Evolutionary conservation across 495 filamentous ascomycete species (phyloP).

Genomic region (Lichenothelia convexa): DNA sequence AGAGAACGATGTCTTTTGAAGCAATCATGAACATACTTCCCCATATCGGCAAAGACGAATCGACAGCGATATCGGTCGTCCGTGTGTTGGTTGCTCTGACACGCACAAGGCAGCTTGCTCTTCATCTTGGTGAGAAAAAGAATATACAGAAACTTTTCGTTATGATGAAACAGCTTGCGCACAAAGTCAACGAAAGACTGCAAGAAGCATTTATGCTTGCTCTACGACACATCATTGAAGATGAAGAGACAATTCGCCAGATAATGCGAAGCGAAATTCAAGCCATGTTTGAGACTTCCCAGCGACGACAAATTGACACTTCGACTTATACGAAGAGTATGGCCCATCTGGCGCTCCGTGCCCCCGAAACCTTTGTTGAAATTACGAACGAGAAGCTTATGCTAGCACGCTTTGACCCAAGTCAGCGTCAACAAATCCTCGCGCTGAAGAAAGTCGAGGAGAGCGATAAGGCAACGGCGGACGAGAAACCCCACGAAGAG

Average conservation of each 20-base stretch:
- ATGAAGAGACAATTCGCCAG: constrained; percentile 74
- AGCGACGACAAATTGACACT: constrained; percentile 46
- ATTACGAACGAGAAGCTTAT: constrained; percentile 76
- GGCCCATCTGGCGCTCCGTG: constrained; percentile 65
- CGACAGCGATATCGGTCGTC: constrained; percentile 63
- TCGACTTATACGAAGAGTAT: constrained; percentile 55
- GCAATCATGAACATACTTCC: constrained; percentile 67
- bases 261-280: constrained; percentile 88
- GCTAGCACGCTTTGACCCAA: constrained; percentile 39
- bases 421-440: constrained; percentile 40
- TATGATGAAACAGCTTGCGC: constrained; percentile 81
- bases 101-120: constrained; percentile 53
- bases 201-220: constrained; percentile 72
- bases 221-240: constrained; percentile 83
- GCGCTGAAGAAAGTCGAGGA: constrained; percentile 28
- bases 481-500: constrained; percentile 20
- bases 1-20: constrained; percentile 52
- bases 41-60: constrained; percentile 67
- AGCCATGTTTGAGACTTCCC: constrained; percentile 40
- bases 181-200: constrained; percentile 52
- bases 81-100: constrained; percentile 86
- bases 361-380: constrained; percentile 76
- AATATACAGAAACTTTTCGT: constrained; percentile 81
- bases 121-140: constrained; percentile 62
- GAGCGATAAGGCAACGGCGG: neutral